phyloP scores from a whole-genome alignment of 2,329 filamentous ascomycete genomes.

The Epichloe sylvatica region DNA sequence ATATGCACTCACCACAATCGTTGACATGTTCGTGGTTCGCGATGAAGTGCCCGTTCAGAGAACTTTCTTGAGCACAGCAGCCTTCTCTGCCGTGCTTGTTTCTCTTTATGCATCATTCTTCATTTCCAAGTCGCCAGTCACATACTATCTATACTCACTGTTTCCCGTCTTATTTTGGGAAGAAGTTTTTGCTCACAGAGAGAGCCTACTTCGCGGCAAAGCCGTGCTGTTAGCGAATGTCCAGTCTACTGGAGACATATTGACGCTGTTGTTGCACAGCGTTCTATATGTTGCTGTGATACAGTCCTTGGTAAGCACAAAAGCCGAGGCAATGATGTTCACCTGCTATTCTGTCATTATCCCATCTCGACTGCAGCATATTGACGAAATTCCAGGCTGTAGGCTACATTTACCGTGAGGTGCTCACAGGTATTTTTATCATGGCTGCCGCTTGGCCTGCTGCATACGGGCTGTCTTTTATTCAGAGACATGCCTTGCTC shows the following conservation, averaged over 20 bases:
- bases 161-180: constrained; percentile 97
- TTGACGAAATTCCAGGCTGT: constrained; percentile 45
- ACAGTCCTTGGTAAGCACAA: constrained; percentile 53
- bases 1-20: constrained; percentile 76
- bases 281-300: constrained; percentile 60
- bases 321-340: not conserved
- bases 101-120: constrained; percentile 66
- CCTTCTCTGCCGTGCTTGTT: constrained; percentile 66
- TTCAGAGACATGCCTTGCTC: constrained; percentile 50
- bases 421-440: constrained; percentile 70
- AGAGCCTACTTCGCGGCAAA: constrained; percentile 52
- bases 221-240: constrained; percentile 57
- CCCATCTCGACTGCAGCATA: not conserved
- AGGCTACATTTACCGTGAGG: constrained; percentile 81
- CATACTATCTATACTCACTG: constrained; percentile 83
- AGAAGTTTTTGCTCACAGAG: constrained; percentile 69
- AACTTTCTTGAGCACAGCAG: constrained; percentile 40
- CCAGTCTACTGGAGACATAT: constrained; percentile 40
- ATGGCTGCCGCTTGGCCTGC: constrained; percentile 66
- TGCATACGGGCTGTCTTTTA: constrained; percentile 58
- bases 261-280: constrained; percentile 49
- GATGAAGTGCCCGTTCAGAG: constrained; percentile 46
- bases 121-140: constrained; percentile 61
- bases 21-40: constrained; percentile 35
- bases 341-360: not conserved